phyloP scores from a whole-genome alignment of 257 asterid species.

The Penstemon barbatus region DNA sequence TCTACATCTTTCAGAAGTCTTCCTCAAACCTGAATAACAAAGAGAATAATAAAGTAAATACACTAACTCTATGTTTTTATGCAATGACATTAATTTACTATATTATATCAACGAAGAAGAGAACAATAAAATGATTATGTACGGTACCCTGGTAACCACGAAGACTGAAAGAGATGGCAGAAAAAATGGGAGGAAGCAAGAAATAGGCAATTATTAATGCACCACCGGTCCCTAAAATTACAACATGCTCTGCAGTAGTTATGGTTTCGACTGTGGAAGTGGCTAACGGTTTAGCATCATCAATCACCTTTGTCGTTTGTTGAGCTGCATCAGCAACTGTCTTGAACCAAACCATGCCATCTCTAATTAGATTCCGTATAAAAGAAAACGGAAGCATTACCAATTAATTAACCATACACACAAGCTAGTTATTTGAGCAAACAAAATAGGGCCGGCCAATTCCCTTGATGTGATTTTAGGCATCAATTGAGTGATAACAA shows the following conservation, averaged over 20 bases:
- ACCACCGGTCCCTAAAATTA: conserved; percentile 71
- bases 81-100: too few relatives aligned
- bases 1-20: too few relatives aligned
- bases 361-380: too few relatives aligned
- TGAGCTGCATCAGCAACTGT: conserved; percentile 84
- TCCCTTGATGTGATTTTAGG: too few relatives aligned
- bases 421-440: too few relatives aligned
- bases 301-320: conserved; percentile 77
- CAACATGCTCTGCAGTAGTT: conserved; percentile 71
- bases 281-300: conserved; percentile 79
- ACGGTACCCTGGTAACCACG: conserved; percentile 80
- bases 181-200: conserved; percentile 77
- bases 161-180: conserved; percentile 68
- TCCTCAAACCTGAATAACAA: too few relatives aligned
- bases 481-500: too few relatives aligned
- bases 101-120: not conserved
- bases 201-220: conserved; percentile 64
- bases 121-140: not conserved
- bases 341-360: conserved; percentile 42
- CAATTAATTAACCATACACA: too few relatives aligned
- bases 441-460: too few relatives aligned
- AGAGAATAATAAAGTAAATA: too few relatives aligned
- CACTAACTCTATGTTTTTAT: too few relatives aligned
- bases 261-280: conserved; percentile 75
- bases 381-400: too few relatives aligned